Conservation (phyloP, 768 basidiomycete genomes). For the Rickenella mellea region DNA sequence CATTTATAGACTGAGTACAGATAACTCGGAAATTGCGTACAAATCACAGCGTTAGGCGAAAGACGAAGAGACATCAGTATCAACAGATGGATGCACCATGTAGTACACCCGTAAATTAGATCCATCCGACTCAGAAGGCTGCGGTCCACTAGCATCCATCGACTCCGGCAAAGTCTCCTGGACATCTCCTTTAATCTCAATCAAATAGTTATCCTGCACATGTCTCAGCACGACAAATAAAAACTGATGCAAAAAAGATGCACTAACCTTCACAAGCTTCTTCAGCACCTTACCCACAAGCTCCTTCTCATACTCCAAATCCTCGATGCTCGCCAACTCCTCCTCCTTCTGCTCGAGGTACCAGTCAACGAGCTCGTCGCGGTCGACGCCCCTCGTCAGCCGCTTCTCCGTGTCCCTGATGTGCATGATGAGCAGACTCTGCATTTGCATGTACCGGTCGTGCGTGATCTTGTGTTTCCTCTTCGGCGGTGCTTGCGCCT, state of each 20-base stretch:
- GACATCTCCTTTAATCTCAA: slow-evolving; percentile 77
- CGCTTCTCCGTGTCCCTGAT: slow-evolving; percentile 68
- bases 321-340: slow-evolving; percentile 74
- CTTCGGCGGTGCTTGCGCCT: slow-evolving; percentile 45
- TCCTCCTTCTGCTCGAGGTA: slow-evolving; percentile 86
- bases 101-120: slow-evolving; percentile 69
- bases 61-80: slow-evolving; percentile 47
- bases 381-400: slow-evolving; percentile 68
- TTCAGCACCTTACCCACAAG: slow-evolving; percentile 81
- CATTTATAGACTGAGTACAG: too few species aligned
- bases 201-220: slow-evolving; percentile 69
- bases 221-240: neutral
- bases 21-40: too few species aligned
- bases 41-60: slow-evolving; percentile 7
- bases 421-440: slow-evolving; percentile 80
- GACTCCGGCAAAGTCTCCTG: slow-evolving; percentile 66
- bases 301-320: slow-evolving; percentile 85
- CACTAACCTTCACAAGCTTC: slow-evolving; percentile 81
- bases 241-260: neutral
- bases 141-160: slow-evolving; percentile 47
- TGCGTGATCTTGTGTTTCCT: slow-evolving; percentile 88
- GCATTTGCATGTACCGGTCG: slow-evolving; percentile 87
- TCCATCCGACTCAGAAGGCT: slow-evolving; percentile 37
- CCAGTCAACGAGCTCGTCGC: slow-evolving; percentile 93
- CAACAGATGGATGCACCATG: slow-evolving; percentile 85